Base-by-base conservation (phyloP, 2,329 filamentous ascomycete genomes). In the Cladophialophora exuberans region DNA sequence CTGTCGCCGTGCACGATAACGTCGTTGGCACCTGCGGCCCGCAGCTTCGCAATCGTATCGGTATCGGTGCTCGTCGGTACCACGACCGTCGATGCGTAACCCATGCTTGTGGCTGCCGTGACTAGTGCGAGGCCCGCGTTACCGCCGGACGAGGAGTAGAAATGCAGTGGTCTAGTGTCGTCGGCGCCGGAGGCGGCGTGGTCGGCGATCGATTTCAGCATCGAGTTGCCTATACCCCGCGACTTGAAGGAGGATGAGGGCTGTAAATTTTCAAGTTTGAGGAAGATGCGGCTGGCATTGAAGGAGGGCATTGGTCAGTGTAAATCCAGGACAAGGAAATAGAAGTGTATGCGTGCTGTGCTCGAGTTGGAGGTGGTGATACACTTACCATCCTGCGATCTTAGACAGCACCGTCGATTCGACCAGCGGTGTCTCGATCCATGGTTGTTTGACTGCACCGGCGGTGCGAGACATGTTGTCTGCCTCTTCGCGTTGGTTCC, bases 171-270 rank as follows among this genome's bases (percentile, higher is more conserved):
- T 53, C 75, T 73, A n/a, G n/a, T n/a, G 67, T 69, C 71, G 51
- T 63, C 53, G 61, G 72, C 64, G 63, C 75, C 69, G 60, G 72
- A 65, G 62, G 75, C 69, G 2, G 77, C 75, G 48, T 85, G 78
- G 69, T 90, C 85, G 68, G 88, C 80, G 70, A 88, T 83, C 45
- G 89, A 88, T 58, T 93, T 57, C 33, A 69, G 65, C 53, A 73
- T 69, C 6, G 71, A 56, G 46, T 73, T 72, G 31, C 71, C 72
- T 48, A 73, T 69, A 20, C 61, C 60, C 11, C 60, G 56, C 20
- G 88, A 92, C 72, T 95, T 94, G 83, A 95, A 96, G 33, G 88
- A 92, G 60, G 88, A 88, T 18, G 87, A 88, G 3, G 90, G 90
- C 67, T 96, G 90, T 51, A 91, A 82, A 68, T 88, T 89, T 65